Evolutionary conservation across 768 basidiomycete genomes (phyloP), one percentile per base, ranked within the genome.

Genomic region (Russula lepida): DNA sequence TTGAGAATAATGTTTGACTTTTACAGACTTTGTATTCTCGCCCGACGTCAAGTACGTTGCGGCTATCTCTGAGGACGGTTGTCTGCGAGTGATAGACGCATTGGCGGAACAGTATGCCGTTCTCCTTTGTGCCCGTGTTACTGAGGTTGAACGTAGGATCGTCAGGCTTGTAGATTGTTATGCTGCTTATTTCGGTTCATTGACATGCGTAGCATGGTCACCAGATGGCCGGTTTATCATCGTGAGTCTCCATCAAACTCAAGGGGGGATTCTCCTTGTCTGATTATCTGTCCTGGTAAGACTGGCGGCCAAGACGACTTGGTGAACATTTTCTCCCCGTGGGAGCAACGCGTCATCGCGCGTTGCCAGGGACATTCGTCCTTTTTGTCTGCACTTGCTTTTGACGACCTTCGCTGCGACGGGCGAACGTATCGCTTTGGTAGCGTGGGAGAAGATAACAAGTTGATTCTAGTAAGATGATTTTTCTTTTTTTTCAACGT

Each of bases 221-320:
- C 94, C 94, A 0, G 95, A 98, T 71, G 91, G 92, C 13, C 84
- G 95, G 21, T 98, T 95, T 70, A 87, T 99, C 50, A 73, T 97
- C 62, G 92, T 89, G 71, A 62, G 67, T 57, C 23, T 12, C 27
- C 19, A 33, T 44, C n/a, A n/a, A 21, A 3, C 12, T 55, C 28
- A 15, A 28, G 13, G 21, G 21, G 12, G 7, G 0, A 17, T 11
- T 15, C 46, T 27, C 4, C 15, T 25, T n/a, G 56, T 48, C 62
- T 35, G 50, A 33, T 51, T 46, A 44, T 51, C 35, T 37, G 27
- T 15, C 23, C 4, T 54, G 27, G 25, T 60, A 67, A 94, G 90
- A 92, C 92, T 1, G 97, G 95, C 13, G 97, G 97, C 0, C 95
- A 99, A 77, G 97, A 99, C 69, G 97, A 99, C 69, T 79, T 98